Evolutionary conservation across 306 rosid genomes (phyloP), one percentile per base, ranked within the genome.

Genomic region (Castanopsis chinensis): DNA sequence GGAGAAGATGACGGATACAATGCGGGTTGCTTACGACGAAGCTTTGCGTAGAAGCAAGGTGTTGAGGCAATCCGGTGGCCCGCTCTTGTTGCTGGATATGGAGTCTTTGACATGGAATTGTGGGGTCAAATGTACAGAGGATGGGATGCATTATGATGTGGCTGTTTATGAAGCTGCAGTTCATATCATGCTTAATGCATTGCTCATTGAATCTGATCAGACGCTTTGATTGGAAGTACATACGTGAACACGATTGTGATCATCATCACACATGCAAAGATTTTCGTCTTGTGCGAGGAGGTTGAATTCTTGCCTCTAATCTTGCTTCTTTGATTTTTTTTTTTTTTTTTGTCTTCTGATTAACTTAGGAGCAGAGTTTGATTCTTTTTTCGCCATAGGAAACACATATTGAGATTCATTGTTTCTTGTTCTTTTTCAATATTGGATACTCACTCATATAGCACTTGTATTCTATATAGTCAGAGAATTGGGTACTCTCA

Each of bases 181-280:
- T 83, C 99, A 95, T 30, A 82, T 95, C 69, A 76, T 90, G 92
- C 83, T 95, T 0, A 93, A 95, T 86, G 99, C 97, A 63, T 85
- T 95, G 91, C 92, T 95, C 69, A 91, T 92, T 76, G 94, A 92
- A 76, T 95, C 99, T 83, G 97, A 95, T 78, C 99, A 95, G 90
- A 95, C 86, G 85, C 91, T 95, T 64, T 94, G 89, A 94, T 95
- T 64, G 91, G 83, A 94, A 78, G 75, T 54, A 25, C 51, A 77
- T 79, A 41, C 45, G 8, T 41, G 45, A 8, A 41, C 45, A 41
- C 8, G 45, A 8, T 8, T 41, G 45, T 76, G 86, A 79, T 76
- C 65, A 77, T 71, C 11, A 2, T 35, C 70, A 59, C 71, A 63
- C 27, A 8, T 69, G 4, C 21, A 63, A 33, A 32, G 51, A 18